Evolutionary conservation across 345 rosid species (phyloP).

Genomic region (Cardamine chenopodiifolia): DNA sequence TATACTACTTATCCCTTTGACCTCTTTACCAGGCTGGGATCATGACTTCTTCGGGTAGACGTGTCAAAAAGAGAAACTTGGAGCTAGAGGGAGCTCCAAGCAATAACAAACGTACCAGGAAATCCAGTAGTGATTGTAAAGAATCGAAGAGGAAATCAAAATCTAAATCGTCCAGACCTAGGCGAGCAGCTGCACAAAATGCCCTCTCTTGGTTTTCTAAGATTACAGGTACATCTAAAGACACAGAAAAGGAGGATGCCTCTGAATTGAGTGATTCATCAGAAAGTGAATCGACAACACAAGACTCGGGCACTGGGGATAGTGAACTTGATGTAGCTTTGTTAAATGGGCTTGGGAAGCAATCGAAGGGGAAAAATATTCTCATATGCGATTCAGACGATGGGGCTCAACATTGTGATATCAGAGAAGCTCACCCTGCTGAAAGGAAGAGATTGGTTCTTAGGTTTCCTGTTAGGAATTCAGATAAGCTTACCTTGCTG

Average conservation of each 20-base stretch:
- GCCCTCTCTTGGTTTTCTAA: constrained; percentile 83
- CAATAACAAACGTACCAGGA: constrained; percentile 51
- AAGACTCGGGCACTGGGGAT: constrained; percentile 60
- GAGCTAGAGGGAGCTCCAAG: constrained; percentile 60
- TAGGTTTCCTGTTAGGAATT: constrained; percentile 66
- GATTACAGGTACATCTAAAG: constrained; percentile 78
- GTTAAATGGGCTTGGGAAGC: constrained; percentile 53
- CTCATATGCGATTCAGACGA: constrained; percentile 55
- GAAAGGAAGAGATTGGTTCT: constrained; percentile 74
- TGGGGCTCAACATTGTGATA: constrained; percentile 43
- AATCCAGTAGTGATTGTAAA: constrained; percentile 61
- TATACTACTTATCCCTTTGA: constrained; percentile 24
- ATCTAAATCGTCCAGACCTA: constrained; percentile 81
- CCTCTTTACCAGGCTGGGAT: constrained; percentile 61
- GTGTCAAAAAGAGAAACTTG: constrained; percentile 81
- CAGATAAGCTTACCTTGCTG: constrained; percentile 50
- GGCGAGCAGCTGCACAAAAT: constrained; percentile 93
- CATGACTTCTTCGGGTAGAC: constrained; percentile 93
- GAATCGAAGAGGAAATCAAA: constrained; percentile 58
- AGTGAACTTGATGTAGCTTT: constrained; percentile 67
- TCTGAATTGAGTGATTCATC: constrained; percentile 65
- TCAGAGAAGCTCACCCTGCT: constrained; percentile 53
- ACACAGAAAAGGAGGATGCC: constrained; percentile 70
- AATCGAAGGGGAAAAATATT: constrained; percentile 72
- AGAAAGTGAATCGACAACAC: constrained; percentile 68